Conservation (phyloP, 2,329 filamentous ascomycete species). For the Rhexocercosporidium sp. region DNA sequence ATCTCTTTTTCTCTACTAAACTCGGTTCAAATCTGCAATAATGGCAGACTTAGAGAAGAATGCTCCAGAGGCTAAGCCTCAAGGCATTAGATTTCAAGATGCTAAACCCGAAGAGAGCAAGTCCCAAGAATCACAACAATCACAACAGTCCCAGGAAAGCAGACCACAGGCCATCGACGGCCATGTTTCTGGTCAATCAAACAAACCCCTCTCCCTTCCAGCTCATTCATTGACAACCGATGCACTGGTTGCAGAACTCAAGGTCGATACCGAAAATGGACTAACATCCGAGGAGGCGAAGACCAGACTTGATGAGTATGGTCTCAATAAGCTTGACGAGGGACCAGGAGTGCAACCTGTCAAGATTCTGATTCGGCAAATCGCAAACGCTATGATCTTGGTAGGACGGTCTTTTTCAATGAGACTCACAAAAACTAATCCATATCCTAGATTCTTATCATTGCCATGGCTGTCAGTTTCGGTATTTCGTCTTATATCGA, state of each 20-base stretch:
- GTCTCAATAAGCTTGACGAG: constrained; percentile 67
- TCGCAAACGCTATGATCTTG: constrained; percentile 73
- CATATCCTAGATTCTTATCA: constrained; percentile 53
- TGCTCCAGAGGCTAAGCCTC: not conserved
- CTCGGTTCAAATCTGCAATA: not conserved
- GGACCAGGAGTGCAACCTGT: constrained; percentile 62
- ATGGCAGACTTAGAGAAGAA: constrained; percentile 10
- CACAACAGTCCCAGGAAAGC: not conserved
- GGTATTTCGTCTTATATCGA: constrained; percentile 65
- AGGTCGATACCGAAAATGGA: constrained; percentile 61
- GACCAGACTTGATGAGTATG: constrained; percentile 59
- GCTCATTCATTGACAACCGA: constrained; percentile 65
- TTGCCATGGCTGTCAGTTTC: constrained; percentile 62
- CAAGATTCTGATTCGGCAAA: constrained; percentile 68
- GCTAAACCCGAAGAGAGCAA: not conserved
- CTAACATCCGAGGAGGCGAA: constrained; percentile 60
- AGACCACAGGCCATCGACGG: constrained; percentile 21
- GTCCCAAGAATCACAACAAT: not conserved
- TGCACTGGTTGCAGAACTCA: constrained; percentile 58
- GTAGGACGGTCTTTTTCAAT: constrained; percentile 37
- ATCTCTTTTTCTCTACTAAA: not conserved
- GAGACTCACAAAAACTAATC: not conserved
- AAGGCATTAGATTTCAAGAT: constrained; percentile 9
- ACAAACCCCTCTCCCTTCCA: constrained; percentile 61
- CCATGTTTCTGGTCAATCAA: constrained; percentile 52